phyloP scores from a whole-genome alignment of 768 basidiomycete genomes.

The Multifurca ochricompacta region DNA sequence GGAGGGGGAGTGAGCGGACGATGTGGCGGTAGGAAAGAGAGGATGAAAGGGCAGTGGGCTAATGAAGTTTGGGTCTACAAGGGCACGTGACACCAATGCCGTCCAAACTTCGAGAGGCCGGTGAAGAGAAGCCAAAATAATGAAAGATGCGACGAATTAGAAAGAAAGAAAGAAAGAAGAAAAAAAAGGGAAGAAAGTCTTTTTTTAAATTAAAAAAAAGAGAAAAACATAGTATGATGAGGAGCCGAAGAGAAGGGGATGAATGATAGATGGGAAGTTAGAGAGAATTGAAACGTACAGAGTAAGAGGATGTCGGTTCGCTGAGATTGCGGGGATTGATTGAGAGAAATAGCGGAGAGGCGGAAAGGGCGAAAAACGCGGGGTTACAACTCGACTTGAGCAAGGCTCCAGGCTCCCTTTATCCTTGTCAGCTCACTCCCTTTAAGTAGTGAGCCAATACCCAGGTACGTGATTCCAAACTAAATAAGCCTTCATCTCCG shows the following conservation, averaged over 20 bases:
- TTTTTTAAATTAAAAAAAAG: too few species aligned
- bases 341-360: slow-evolving; percentile 20
- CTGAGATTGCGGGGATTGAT: slow-evolving; percentile 21
- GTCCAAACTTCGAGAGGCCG: slow-evolving; percentile 4
- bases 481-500: slow-evolving; percentile 1
- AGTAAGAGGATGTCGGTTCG: slow-evolving; percentile 17
- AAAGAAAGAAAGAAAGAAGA: not conserved
- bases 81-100: slow-evolving; percentile 19
- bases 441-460: not conserved
- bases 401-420: slow-evolving; percentile 19
- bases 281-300: slow-evolving; percentile 11
- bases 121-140: not conserved
- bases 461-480: not conserved
- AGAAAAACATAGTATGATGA: too few species aligned
- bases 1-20: slow-evolving; percentile 13
- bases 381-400: slow-evolving; percentile 21
- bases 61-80: slow-evolving; percentile 8
- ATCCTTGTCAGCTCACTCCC: slow-evolving; percentile 6
- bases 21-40: slow-evolving; percentile 20
- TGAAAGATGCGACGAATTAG: not conserved
- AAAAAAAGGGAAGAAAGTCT: not conserved
- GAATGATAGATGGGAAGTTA: too few species aligned
- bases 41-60: slow-evolving; percentile 18
- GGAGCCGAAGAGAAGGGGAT: too few species aligned
- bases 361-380: slow-evolving; percentile 21